phyloP scores from a whole-genome alignment of 768 basidiomycete genomes.

The Lactarius evosmus region DNA sequence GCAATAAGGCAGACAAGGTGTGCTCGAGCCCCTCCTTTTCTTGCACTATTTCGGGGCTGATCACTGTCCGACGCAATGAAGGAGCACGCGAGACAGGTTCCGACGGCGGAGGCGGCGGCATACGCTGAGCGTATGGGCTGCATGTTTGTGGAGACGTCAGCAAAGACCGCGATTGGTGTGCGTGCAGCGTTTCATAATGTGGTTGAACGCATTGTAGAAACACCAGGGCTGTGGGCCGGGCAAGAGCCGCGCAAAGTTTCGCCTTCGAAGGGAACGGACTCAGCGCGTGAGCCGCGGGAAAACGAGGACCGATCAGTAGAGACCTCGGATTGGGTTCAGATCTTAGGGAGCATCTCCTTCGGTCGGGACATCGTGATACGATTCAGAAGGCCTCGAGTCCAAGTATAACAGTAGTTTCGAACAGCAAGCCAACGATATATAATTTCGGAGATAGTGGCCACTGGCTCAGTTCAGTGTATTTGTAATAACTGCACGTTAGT shows the following conservation, averaged over 20 bases:
- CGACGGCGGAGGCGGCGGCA: constrained; percentile 67
- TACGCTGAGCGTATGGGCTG: constrained; percentile 81
- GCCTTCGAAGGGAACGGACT: constrained; percentile 15
- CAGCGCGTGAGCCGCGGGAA: neutral
- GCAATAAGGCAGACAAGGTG: constrained; percentile 90
- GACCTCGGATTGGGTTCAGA: neutral
- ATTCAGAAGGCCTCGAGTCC: neutral
- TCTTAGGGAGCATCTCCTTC: constrained; percentile 3
- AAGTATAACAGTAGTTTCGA: neutral
- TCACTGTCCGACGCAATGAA: constrained; percentile 32
- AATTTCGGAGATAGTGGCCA: no score
- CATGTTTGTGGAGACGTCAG: constrained; percentile 88
- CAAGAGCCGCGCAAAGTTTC: constrained; percentile 29
- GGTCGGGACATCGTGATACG: neutral
- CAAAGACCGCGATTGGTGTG: constrained; percentile 85
- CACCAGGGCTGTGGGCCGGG: constrained; percentile 70
- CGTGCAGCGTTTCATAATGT: constrained; percentile 70
- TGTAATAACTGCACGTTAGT: no score
- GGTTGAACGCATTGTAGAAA: constrained; percentile 79
- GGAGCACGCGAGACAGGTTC: constrained; percentile 92
- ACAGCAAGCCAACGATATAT: no score
- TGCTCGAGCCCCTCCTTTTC: constrained; percentile 8
- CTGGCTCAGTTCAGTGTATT: no score
- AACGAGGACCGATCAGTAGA: neutral
- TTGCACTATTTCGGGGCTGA: neutral